Evolutionary conservation across 2,329 filamentous ascomycete genomes (phyloP).

Genomic region (Monascus ruber): DNA sequence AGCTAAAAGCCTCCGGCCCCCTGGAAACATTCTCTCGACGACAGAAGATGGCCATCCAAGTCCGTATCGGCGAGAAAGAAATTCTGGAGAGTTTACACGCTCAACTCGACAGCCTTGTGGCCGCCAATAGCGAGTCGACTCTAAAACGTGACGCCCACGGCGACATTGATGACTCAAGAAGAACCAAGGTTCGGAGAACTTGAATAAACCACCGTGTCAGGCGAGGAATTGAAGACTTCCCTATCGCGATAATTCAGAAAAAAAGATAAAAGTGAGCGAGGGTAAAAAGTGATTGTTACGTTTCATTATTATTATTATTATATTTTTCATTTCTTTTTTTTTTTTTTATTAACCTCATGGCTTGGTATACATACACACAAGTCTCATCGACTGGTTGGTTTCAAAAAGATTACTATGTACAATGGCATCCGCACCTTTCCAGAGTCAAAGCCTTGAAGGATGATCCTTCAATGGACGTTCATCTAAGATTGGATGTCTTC

Average conservation of each 20-base stretch:
- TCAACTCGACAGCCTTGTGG: slow-evolving; percentile 19
- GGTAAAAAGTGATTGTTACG: slow-evolving; percentile 5
- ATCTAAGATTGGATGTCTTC: too few relatives aligned
- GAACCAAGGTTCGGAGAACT: slow-evolving; percentile 15
- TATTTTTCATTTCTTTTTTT: slow-evolving; percentile 15
- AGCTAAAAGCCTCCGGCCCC: slow-evolving; percentile 16
- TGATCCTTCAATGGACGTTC: neutral
- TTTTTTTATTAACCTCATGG: slow-evolving; percentile 24
- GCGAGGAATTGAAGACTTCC: too few relatives aligned
- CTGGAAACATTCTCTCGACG: slow-evolving; percentile 25
- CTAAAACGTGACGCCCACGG: slow-evolving; percentile 20
- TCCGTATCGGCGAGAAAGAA: slow-evolving; percentile 62
- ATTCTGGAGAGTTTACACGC: slow-evolving; percentile 47
- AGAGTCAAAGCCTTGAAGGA: slow-evolving; percentile 3
- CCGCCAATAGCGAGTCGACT: slow-evolving; percentile 6
- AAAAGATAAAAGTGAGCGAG: slow-evolving; percentile 1
- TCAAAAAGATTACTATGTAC: slow-evolving; percentile 22
- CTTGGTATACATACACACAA: slow-evolving; percentile 25
- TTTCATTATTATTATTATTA: slow-evolving; percentile 20
- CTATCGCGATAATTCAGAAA: slow-evolving; percentile 1
- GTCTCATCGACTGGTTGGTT: slow-evolving; percentile 14
- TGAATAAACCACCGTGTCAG: slow-evolving; percentile 6
- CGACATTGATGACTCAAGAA: slow-evolving; percentile 14
- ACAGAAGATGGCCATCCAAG: slow-evolving; percentile 51
- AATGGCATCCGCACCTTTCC: slow-evolving; percentile 21